These are phyloP conservation scores for Micractinium conductrix DNA, from an alignment of 139 green algal genomes.

Conservation along the genomic window DNA sequence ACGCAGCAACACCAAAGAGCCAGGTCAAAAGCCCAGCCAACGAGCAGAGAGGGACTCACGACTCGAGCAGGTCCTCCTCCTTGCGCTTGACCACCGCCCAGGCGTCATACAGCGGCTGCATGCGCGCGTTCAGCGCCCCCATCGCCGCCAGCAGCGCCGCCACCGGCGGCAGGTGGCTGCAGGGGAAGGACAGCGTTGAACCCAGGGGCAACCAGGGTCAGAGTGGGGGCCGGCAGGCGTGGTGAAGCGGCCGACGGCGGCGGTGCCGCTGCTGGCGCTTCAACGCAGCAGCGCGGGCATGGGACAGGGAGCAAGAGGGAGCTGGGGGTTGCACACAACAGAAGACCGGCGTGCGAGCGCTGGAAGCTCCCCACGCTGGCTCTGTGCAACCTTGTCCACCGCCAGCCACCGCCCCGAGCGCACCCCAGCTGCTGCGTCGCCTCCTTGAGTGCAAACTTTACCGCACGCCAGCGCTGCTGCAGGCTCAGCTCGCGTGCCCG, in stretches of 20 bases:
- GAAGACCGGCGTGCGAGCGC: too few species aligned
- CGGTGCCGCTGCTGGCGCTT: too few species aligned
- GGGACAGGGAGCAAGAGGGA: neutral
- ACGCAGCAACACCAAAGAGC: too few species aligned
- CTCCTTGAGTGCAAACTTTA: slow-evolving; percentile 21
- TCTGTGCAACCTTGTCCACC: too few species aligned
- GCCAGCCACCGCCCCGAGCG: neutral
- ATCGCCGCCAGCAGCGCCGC: neutral
- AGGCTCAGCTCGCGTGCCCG: neutral
- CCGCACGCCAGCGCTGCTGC: slow-evolving; percentile 23
- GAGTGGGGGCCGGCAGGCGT: neutral
- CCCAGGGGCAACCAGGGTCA: neutral
- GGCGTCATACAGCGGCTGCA: slow-evolving; percentile 4
- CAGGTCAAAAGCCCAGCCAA: too few species aligned
- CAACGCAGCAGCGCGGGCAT: neutral
- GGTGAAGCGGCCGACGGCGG: neutral
- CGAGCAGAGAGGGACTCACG: too few species aligned
- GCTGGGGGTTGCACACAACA: neutral
- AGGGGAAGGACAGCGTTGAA: neutral
- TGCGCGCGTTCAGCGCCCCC: neutral
- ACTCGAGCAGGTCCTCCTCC: neutral
- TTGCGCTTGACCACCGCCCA: neutral
- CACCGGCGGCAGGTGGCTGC: neutral
- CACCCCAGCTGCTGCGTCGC: slow-evolving; percentile 17
- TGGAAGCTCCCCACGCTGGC: too few species aligned